These are phyloP conservation scores for Ophryocystis elektroscirrha DNA, from an alignment of 169 alveolate genomes.

Conservation along the genomic window DNA sequence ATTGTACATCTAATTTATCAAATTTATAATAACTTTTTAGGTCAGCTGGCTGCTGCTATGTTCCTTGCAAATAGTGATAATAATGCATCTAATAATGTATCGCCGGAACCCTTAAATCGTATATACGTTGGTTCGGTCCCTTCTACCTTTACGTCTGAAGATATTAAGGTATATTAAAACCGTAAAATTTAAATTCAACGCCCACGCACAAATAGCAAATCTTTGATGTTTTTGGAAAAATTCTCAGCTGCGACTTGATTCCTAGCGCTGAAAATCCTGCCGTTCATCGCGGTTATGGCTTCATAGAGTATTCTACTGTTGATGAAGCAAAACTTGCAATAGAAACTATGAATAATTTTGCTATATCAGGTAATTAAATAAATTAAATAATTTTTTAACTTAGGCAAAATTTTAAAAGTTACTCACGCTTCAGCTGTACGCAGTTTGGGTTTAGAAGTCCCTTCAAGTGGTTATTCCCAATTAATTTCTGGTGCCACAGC, in stretches of 20 bases:
- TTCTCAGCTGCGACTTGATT: conserved; percentile 28
- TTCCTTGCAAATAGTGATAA: too few species aligned
- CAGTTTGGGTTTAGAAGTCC: neutral
- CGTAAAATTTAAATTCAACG: too few species aligned
- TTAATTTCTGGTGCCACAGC: conserved; percentile 2
- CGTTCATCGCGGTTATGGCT: conserved; percentile 40
- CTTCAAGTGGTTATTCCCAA: conserved; percentile 3
- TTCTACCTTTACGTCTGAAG: conserved; percentile 26
- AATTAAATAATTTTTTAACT: neutral
- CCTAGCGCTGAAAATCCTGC: conserved; percentile 31
- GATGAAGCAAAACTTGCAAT: conserved; percentile 38
- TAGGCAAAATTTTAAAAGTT: neutral
- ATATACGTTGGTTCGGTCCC: conserved; percentile 38
- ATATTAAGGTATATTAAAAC: conserved; percentile 10
- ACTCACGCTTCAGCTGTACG: neutral
- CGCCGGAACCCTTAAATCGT: too few species aligned
- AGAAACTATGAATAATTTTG: conserved; percentile 44
- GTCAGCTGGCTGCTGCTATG: too few species aligned
- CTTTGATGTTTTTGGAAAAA: conserved; percentile 28
- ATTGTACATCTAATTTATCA: too few species aligned
- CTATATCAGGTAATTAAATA: conserved; percentile 26
- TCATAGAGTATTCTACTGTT: conserved; percentile 33
- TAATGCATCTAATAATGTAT: too few species aligned
- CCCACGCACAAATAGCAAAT: too few species aligned
- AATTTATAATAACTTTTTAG: too few species aligned